Evolutionary conservation across 1,284 basidiomycete species (phyloP).

Genomic region (Ganoderma lucidum): DNA sequence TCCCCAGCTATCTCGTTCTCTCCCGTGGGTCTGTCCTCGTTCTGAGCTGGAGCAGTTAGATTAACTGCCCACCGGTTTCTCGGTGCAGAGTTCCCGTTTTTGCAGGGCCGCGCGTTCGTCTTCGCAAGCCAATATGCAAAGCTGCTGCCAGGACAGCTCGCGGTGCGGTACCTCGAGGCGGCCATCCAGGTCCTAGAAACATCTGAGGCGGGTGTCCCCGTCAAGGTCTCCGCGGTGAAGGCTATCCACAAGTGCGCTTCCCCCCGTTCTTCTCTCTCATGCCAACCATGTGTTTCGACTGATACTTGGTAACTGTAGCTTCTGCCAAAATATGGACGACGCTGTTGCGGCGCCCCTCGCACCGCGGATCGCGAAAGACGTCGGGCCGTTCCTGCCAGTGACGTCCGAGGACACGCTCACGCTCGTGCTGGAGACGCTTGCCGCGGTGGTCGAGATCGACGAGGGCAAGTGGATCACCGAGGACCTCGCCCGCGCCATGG

Average conservation of each 20-base stretch:
- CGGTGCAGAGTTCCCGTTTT: constrained; percentile 78
- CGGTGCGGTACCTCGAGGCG: constrained; percentile 86
- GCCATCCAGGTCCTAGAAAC: constrained; percentile 88
- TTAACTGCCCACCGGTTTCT: not conserved
- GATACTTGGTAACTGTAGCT: constrained; percentile 51
- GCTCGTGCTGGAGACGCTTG: constrained; percentile 89
- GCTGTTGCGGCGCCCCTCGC: constrained; percentile 71
- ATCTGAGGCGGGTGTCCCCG: constrained; percentile 73
- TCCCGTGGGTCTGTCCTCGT: constrained; percentile 54
- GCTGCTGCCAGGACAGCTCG: constrained; percentile 74
- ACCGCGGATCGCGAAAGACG: constrained; percentile 79
- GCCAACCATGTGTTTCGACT: not conserved
- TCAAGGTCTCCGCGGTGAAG: constrained; percentile 94
- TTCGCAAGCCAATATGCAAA: constrained; percentile 92
- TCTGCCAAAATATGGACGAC: constrained; percentile 70
- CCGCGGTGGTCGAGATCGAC: constrained; percentile 80
- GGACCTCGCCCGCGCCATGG: constrained; percentile 71
- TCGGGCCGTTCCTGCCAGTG: constrained; percentile 84
- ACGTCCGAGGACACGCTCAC: constrained; percentile 91
- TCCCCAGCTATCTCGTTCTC: constrained; percentile 79
- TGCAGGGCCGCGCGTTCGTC: constrained; percentile 94
- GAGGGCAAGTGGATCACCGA: constrained; percentile 73
- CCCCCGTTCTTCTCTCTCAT: not conserved
- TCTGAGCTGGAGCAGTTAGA: not conserved
- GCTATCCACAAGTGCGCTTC: constrained; percentile 84